phyloP scores from a whole-genome alignment of 495 filamentous ascomycete species.

The Rhypophila decipiens region DNA sequence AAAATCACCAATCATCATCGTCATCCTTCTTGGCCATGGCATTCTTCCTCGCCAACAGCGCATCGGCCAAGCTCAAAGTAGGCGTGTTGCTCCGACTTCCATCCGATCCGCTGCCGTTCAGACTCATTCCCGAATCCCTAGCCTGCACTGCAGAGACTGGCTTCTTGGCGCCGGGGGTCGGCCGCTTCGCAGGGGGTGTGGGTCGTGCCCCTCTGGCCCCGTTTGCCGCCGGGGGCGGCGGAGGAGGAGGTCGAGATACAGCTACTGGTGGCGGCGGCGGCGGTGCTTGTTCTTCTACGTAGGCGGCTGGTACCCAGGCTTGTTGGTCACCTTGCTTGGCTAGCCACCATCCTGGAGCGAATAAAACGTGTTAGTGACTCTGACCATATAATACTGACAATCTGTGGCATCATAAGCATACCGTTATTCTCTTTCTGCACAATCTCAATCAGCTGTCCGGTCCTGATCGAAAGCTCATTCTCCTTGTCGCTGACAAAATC shows the following conservation, averaged over 20 bases:
- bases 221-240: conserved; percentile 43
- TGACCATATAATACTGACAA: background rate
- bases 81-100: conserved; percentile 64
- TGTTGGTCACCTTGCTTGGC: conserved; percentile 65
- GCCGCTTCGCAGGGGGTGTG: conserved; percentile 83
- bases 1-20: conserved; percentile 68
- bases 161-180: conserved; percentile 60
- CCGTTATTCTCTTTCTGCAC: conserved; percentile 87
- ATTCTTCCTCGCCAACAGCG: conserved; percentile 58
- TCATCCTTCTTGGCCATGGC: conserved; percentile 68
- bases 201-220: conserved; percentile 59
- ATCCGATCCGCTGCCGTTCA: conserved; percentile 61
- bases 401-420: conserved; percentile 42
- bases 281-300: conserved; percentile 72
- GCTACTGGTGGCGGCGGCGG: conserved; percentile 46
- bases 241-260: conserved; percentile 23
- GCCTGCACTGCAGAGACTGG: conserved; percentile 56
- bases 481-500: conserved; percentile 74
- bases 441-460: conserved; percentile 76
- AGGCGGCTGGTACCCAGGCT: conserved; percentile 91
- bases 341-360: conserved; percentile 79
- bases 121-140: conserved; percentile 65
- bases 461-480: conserved; percentile 71
- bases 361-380: conserved; percentile 6
- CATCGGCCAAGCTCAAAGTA: conserved; percentile 73